Conservation (phyloP, 2,329 filamentous ascomycete species). For the Epichloe brachyelytri region DNA sequence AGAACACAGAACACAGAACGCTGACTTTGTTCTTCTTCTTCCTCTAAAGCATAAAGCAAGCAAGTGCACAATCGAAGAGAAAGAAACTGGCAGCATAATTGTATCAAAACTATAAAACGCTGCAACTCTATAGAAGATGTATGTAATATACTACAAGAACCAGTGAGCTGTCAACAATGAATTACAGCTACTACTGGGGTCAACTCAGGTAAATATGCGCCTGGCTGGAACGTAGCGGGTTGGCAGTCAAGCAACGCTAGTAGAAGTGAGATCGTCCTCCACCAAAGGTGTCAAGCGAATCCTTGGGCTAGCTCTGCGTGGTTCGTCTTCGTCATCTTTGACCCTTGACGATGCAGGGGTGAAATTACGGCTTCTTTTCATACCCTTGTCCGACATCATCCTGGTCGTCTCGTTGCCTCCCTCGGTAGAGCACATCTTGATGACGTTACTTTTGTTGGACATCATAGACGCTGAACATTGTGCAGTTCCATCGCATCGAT, state of each 20-base stretch:
- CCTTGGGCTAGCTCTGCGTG: slow-evolving; percentile 18
- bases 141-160: background rate
- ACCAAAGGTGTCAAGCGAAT: slow-evolving; percentile 12
- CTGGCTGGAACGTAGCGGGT: background rate
- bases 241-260: background rate
- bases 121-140: background rate
- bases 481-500: background rate
- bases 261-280: background rate
- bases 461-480: background rate
- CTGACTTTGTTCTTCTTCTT: no score
- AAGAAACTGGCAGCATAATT: background rate
- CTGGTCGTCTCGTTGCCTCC: background rate
- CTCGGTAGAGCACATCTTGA: background rate
- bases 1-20: no score
- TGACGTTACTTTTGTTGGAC: background rate
- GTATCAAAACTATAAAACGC: background rate
- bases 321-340: slow-evolving; percentile 35
- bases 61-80: background rate
- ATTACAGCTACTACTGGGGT: background rate
- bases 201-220: background rate
- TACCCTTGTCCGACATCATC: slow-evolving; percentile 19
- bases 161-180: background rate
- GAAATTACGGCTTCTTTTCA: slow-evolving; percentile 33
- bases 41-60: no score
- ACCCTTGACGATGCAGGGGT: slow-evolving; percentile 32